Percentiles rank a stretch among this genome's conserved stretches.
Evolutionary conservation across 2,329 filamentous ascomycete genomes (phyloP).

Genomic region (Aureobasidium melanogenum): DNA sequence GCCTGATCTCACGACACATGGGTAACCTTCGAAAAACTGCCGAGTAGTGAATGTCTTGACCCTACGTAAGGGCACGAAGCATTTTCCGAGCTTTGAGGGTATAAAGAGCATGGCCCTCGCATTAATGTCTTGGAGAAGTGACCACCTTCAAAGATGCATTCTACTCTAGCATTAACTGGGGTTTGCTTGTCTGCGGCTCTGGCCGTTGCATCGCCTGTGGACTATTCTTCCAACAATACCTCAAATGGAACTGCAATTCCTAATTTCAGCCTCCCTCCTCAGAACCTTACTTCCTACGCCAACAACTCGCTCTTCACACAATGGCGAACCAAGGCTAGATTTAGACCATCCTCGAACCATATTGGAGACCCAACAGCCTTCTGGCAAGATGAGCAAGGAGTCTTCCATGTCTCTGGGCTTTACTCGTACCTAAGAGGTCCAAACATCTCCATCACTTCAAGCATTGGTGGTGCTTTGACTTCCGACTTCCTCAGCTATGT

Average conservation of each 20-base stretch:
- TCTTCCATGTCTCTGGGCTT: neutral
- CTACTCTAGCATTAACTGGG: neutral
- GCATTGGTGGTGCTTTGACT: conserved; percentile 28
- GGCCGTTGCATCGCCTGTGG: neutral
- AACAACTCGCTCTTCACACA: conserved; percentile 5
- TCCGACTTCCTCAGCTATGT: conserved; percentile 35
- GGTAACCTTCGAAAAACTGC: neutral
- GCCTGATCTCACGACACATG: neutral
- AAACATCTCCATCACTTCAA: conserved; percentile 4
- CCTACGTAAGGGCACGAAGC: neutral
- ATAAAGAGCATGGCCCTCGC: neutral
- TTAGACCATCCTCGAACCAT: neutral
- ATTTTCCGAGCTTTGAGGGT: neutral
- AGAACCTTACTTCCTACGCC: neutral
- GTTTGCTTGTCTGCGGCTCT: neutral
- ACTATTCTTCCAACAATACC: neutral
- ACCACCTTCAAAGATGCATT: neutral
- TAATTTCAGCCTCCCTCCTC: neutral
- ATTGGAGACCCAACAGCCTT: conserved; percentile 5
- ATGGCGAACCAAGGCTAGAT: conserved; percentile 10
- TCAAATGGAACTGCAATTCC: neutral
- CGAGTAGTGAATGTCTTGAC: neutral
- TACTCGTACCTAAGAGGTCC: neutral
- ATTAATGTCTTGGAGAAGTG: neutral
- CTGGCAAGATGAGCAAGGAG: conserved; percentile 4